Conservation (phyloP, 2,329 filamentous ascomycete genomes). For the Colletotrichum aenigma region DNA sequence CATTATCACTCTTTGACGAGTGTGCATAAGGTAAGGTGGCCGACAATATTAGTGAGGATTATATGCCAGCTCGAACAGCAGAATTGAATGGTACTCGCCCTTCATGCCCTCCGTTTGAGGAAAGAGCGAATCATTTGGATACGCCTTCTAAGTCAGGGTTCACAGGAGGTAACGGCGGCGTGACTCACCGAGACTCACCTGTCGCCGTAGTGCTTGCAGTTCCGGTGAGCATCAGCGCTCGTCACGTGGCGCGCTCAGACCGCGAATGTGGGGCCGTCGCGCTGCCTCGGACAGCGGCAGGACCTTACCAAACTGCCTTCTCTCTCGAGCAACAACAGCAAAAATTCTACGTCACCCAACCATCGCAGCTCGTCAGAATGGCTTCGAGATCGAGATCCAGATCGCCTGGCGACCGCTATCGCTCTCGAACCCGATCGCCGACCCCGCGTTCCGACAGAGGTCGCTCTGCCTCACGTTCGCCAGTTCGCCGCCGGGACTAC, state of each 20-base stretch:
- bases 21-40: background rate
- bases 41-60: background rate
- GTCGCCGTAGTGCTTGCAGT: background rate
- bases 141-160: background rate
- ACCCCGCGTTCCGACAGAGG: constrained; percentile 33
- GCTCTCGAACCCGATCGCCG: constrained; percentile 38
- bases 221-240: background rate
- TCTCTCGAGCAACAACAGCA: background rate
- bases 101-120: background rate
- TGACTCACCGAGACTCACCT: background rate
- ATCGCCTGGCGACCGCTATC: constrained; percentile 31
- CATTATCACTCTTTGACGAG: background rate
- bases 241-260: background rate
- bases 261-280: background rate
- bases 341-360: background rate
- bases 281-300: background rate
- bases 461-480: constrained; percentile 32
- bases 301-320: background rate
- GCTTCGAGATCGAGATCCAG: constrained; percentile 17
- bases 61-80: background rate
- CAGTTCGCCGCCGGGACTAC: constrained; percentile 31
- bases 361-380: constrained; percentile 4
- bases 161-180: background rate
- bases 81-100: background rate
- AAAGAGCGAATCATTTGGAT: background rate